Base-by-base conservation (phyloP, 2,329 filamentous ascomycete genomes). In the Erysiphe neolycopersici region DNA sequence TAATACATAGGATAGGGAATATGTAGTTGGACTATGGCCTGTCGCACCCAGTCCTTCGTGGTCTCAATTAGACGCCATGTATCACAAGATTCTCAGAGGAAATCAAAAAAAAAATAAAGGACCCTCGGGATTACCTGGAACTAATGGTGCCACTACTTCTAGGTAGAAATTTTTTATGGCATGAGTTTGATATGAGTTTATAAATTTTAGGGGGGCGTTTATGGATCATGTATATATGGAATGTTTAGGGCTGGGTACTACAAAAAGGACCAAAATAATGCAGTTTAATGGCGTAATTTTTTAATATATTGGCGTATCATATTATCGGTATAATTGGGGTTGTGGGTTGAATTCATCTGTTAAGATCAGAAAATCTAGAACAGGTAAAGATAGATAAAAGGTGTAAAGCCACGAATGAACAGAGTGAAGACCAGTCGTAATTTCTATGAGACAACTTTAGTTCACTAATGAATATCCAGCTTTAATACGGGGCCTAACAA, bases 11-110 rank as follows among this genome's bases (percentile, higher is more conserved):
- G 11, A 18, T 14, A 58, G 56, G 56, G 49, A 51, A 41, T 57
- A 58, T 47, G 53, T 56, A 29, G 51, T 54, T 38, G 44, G 51
- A n/a, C 53, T 51, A 41, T 59, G 56, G 56, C 56, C 56, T 42
- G 42, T 53, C 4, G 50, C 50, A 39, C 52, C 53, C 42, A 47
- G 46, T 16, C 51, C 52, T 18, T 49, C 48, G 31, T 52, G 50
- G 19, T 43, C 45, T n/a, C 48, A 52, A 36, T 45, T 58, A 13
- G 51, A 54, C 33, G 40, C 39, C 13, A 56, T 57, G 53, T 57
- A 56, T 38, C 46, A 44, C 10, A 56, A 54, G 31, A 53, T 58
- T 46, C 42, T 47, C 11, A 41, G 43, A 13, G 43, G 44, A 42
- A 45, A 46, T 33, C 30, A 45, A 33, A 44, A 47, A 42, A 22